These are phyloP conservation scores for Paraphaeosphaeria sporulosa DNA, from an alignment of 2,329 filamentous ascomycete species.

Conservation along the genomic window DNA sequence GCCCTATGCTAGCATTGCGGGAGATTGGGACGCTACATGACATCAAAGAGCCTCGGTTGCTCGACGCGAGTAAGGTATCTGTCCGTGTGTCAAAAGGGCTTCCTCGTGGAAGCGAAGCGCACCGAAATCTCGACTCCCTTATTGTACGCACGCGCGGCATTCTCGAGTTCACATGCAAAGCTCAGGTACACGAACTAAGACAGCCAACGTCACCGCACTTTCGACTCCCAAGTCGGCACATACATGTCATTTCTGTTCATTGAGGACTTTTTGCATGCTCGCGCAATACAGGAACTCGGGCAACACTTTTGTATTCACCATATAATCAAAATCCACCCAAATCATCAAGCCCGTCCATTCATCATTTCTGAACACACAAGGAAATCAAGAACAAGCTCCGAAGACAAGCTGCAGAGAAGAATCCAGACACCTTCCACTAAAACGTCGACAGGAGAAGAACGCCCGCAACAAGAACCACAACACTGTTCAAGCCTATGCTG, in stretches of 20 bases:
- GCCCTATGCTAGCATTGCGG: neutral
- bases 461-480: conserved; percentile 29
- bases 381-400: neutral
- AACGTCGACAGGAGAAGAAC: conserved; percentile 30
- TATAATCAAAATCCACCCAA: neutral
- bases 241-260: neutral
- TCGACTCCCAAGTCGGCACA: neutral
- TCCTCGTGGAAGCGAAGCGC: neutral
- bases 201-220: neutral
- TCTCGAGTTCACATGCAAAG: conserved; percentile 1
- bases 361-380: neutral
- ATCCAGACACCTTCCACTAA: neutral
- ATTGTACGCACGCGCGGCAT: neutral
- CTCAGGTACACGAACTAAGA: conserved; percentile 4
- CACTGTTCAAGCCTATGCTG: conserved; percentile 28
- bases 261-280: too few relatives aligned
- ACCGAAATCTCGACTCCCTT: neutral
- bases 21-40: neutral
- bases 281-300: too few relatives aligned
- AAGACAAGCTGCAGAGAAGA: neutral
- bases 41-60: neutral
- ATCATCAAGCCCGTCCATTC: conserved; percentile 6
- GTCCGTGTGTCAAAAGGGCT: too few relatives aligned
- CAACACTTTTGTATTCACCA: neutral
- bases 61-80: too few relatives aligned